A percentile compares a stretch with the other conserved stretches of the same genome.
These are phyloP conservation scores for Boletus chippewaensis DNA, from an alignment of 1,284 basidiomycete species.

Conservation along the genomic window DNA sequence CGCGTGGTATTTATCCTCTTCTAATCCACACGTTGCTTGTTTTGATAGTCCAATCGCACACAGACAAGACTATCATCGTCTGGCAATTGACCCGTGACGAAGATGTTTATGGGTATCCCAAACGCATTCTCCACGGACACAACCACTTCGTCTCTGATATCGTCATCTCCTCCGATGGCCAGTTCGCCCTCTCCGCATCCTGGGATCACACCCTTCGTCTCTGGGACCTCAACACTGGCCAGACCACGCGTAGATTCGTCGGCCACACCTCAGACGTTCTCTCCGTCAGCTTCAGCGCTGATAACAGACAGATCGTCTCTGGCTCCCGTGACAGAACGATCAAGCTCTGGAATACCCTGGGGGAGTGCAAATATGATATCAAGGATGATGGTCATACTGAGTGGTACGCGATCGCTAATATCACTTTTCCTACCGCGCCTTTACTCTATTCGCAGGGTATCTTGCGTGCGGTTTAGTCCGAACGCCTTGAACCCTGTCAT, in stretches of 20 bases:
- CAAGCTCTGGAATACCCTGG: conserved; percentile 99
- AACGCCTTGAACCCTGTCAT: conserved; percentile 98
- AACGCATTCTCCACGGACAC: conserved; percentile 97
- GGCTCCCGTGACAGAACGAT: conserved; percentile 96
- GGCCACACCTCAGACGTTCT: conserved; percentile 98
- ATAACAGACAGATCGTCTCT: conserved; percentile 98
- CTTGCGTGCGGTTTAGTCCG: conserved; percentile 99
- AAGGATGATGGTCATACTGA: conserved; percentile 97
- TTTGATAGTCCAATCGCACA: conserved; percentile 43
- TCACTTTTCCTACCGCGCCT: neutral
- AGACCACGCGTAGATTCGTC: conserved; percentile 93
- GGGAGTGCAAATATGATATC: conserved; percentile 99
- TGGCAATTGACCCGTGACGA: conserved; percentile 99
- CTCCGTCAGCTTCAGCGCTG: conserved; percentile 95
- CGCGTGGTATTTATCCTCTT: conserved; percentile 66
- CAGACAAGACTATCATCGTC: conserved; percentile 99
- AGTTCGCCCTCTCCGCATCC: conserved; percentile 98
- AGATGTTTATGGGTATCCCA: conserved; percentile 88
- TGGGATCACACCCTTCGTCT: conserved; percentile 99
- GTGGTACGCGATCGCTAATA: conserved; percentile 54
- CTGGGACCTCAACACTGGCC: conserved; percentile 96
- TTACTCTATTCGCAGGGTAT: conserved; percentile 62
- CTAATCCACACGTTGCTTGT: conserved; percentile 18
- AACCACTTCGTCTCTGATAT: conserved; percentile 99
- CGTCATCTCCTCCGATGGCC: conserved; percentile 97